Percentiles rank a stretch among this genome's conserved stretches.
These are phyloP conservation scores for Notholithocarpus densiflorus DNA, from an alignment of 306 rosid species.

Conservation along the genomic window DNA sequence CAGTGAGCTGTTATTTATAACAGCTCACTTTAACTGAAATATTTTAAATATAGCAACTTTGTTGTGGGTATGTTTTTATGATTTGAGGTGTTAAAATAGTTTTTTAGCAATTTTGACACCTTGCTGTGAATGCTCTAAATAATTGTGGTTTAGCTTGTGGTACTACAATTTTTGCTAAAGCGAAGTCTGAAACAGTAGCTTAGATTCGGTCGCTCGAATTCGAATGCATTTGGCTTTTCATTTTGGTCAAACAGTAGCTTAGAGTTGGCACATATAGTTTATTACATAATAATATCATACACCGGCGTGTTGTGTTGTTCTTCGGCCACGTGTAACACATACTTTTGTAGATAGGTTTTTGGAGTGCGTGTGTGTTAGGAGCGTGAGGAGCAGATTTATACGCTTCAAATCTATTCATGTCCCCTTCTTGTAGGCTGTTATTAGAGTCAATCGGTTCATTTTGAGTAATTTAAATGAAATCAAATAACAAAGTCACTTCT, in stretches of 20 bases:
- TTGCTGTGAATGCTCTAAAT: no score
- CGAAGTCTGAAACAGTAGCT: constrained; percentile 18
- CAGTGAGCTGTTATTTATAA: no score
- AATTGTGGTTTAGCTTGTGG: no score
- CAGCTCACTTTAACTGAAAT: no score
- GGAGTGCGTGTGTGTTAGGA: constrained; percentile 31
- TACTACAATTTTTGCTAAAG: no score
- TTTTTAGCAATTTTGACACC: no score
- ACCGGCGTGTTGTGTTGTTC: no score
- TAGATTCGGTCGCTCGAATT: constrained; percentile 39
- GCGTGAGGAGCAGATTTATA: constrained; percentile 46
- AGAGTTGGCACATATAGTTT: constrained; percentile 10
- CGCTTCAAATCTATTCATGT: constrained; percentile 4
- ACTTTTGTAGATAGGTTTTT: neutral
- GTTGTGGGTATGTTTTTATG: no score
- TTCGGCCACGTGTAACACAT: constrained; percentile 15
- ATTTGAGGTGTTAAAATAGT: no score
- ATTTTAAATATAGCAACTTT: no score
- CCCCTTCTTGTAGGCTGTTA: constrained; percentile 6
- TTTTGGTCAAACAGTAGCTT: constrained; percentile 7
- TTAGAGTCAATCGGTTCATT: constrained; percentile 15
- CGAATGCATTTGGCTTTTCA: constrained; percentile 26
- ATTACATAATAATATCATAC: no score
- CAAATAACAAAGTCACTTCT: neutral
- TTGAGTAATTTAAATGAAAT: neutral